Conservation (phyloP, 1,284 basidiomycete genomes). For the Puccinia sorghi region DNA sequence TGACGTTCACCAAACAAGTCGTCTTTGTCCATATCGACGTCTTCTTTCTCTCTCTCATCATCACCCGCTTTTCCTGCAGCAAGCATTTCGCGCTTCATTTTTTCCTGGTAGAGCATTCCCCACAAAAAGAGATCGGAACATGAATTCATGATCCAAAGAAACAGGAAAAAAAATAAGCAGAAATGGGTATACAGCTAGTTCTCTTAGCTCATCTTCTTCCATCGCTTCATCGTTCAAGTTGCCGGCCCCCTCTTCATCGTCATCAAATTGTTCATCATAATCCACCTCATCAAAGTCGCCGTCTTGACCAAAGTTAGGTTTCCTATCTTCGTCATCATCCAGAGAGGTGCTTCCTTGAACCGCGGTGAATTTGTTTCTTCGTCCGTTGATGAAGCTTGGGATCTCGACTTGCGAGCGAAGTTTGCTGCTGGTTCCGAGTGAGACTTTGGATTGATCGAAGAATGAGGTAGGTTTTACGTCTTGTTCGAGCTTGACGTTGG, state of each 20-base stretch:
- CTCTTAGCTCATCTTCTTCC: conserved; percentile 79
- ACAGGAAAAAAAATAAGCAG: not conserved
- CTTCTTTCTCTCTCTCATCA: conserved; percentile 36
- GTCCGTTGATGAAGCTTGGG: conserved; percentile 29
- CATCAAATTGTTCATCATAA: conserved; percentile 79
- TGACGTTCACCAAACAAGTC: conserved; percentile 33
- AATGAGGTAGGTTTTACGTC: conserved; percentile 45
- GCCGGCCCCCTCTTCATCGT: conserved; percentile 71
- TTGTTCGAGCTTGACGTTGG: conserved; percentile 59
- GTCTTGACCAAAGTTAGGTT: conserved; percentile 50
- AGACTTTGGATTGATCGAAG: conserved; percentile 51
- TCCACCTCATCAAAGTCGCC: conserved; percentile 70
- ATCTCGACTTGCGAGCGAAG: conserved; percentile 64
- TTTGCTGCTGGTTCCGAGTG: conserved; percentile 58
- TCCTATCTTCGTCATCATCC: conserved; percentile 49
- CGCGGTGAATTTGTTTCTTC: conserved; percentile 28
- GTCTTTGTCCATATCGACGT: conserved; percentile 42
- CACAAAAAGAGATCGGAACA: not conserved
- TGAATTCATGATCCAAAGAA: not conserved
- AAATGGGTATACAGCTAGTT: conserved; percentile 68
- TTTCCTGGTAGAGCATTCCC: conserved; percentile 15
- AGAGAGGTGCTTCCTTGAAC: conserved; percentile 62
- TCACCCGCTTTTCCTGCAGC: conserved; percentile 49
- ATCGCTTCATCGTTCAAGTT: conserved; percentile 68
- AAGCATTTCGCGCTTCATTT: conserved; percentile 47